Evolutionary conservation across 2,329 filamentous ascomycete species (phyloP).

Genomic region (Sclerotinia borealis): DNA sequence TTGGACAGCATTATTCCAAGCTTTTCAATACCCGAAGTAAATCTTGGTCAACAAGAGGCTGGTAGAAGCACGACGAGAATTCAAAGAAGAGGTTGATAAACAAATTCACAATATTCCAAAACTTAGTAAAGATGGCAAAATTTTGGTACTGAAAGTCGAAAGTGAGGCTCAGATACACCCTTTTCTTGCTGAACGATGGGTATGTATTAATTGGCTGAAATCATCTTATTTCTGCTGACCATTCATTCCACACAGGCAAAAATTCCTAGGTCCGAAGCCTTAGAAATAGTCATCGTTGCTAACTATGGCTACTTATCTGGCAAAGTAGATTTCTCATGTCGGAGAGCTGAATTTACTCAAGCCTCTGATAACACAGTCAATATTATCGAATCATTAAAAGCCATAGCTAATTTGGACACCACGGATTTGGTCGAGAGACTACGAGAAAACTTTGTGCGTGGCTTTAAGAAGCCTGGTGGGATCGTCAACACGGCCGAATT

Average conservation of each 20-base stretch:
- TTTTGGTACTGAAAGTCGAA: slow-evolving; percentile 57
- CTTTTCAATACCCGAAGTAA: slow-evolving; percentile 44
- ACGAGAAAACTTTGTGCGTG: slow-evolving; percentile 58
- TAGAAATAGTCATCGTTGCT: slow-evolving; percentile 60
- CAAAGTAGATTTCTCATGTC: slow-evolving; percentile 62
- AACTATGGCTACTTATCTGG: slow-evolving; percentile 59
- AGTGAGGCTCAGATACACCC: slow-evolving; percentile 59
- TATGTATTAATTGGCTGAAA: neutral
- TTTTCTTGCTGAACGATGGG: slow-evolving; percentile 61
- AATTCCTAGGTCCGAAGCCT: slow-evolving; percentile 49
- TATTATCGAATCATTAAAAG: slow-evolving; percentile 53
- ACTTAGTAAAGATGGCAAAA: slow-evolving; percentile 55
- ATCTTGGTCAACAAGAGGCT: slow-evolving; percentile 46
- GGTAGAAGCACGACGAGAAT: slow-evolving; percentile 49
- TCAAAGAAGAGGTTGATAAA: slow-evolving; percentile 54
- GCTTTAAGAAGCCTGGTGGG: slow-evolving; percentile 63
- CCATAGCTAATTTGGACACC: slow-evolving; percentile 41
- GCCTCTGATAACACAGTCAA: slow-evolving; percentile 51
- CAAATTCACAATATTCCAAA: slow-evolving; percentile 57
- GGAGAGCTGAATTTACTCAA: slow-evolving; percentile 51
- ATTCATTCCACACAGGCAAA: slow-evolving; percentile 36
- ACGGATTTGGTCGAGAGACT: slow-evolving; percentile 41
- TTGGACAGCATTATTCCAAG: slow-evolving; percentile 51
- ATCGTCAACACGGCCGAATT: slow-evolving; percentile 56
- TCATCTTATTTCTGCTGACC: neutral